Base-by-base conservation (phyloP, 2,329 filamentous ascomycete genomes). In the Mollisia scopiformis region DNA sequence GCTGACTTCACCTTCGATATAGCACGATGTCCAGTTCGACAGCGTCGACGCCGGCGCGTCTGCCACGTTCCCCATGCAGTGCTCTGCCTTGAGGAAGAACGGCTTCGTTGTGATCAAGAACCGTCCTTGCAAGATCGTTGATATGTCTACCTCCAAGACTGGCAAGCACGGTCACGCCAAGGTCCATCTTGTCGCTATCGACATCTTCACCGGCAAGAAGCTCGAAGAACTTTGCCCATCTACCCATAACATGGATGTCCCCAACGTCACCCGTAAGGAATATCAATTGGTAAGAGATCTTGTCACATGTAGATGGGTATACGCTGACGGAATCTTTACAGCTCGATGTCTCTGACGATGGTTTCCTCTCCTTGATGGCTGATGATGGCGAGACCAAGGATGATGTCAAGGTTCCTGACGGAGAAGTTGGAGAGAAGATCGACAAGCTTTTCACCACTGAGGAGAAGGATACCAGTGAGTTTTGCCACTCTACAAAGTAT, bases 101-200 rank as follows among this genome's bases (percentile, higher is more conserved):
- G 94, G 95, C 72, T 90, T 91, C 87, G 95, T 99, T 80, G 89
- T 94, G 80, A 98, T 99, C 85, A 99, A 99, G 90, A 84, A 86
- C 82, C 95, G 95, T 75, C 96, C 95, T 75, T 99, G 95, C 93
- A 99, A 98, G 91, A 99, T 99, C 75, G 92, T 98, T 81, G 95
- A 99, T 78, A 99, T 99, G 96, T 97, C 93, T 73, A 99, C 95
- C 85, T 99, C 95, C 81, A 99, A 99, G 93, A 99, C 95, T 73
- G 95, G 95, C 84, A 99, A 99, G 92, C 95, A 99, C 91, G 95
- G 95, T 81, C 96, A 99, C 91, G 95, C 95, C 84, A 99, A 99
- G 90, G 95, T 99, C 80, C 94, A 99, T 84, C 84, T 99, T 75
- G 90, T 97, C 76, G 95, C 93, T 78, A 88, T 96, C 79, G 95